These are phyloP conservation scores for Pichia kluyveri DNA, from an alignment of 805 yeast genomes.

Conservation along the genomic window DNA sequence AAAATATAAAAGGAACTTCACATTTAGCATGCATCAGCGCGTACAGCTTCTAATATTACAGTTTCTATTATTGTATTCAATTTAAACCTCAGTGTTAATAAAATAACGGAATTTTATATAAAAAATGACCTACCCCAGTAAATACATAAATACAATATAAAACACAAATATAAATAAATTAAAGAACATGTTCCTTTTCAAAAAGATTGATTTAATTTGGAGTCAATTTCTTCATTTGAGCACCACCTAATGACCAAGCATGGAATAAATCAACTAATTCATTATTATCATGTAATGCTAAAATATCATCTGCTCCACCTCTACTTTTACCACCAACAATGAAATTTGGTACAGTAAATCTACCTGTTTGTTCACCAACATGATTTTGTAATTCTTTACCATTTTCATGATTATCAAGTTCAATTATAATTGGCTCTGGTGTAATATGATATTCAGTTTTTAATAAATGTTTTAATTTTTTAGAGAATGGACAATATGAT, in stretches of 20 bases:
- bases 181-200: neutral
- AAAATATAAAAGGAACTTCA: too few relatives aligned
- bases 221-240: constrained; percentile 34
- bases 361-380: constrained; percentile 59
- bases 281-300: constrained; percentile 47
- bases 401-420: constrained; percentile 70
- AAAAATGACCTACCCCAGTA: neutral
- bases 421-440: constrained; percentile 70
- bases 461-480: constrained; percentile 58
- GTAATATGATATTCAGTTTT: constrained; percentile 53
- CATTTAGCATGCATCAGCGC: too few relatives aligned
- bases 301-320: constrained; percentile 88
- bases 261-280: constrained; percentile 41
- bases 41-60: too few relatives aligned
- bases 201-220: neutral
- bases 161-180: neutral
- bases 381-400: constrained; percentile 71
- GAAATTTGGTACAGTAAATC: constrained; percentile 87
- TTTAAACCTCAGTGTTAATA: too few relatives aligned
- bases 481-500: constrained; percentile 69
- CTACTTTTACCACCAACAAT: constrained; percentile 63
- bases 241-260: constrained; percentile 53
- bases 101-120: too few relatives aligned
- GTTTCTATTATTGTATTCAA: too few relatives aligned
- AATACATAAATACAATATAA: neutral